Percentiles rank a stretch among this genome's conserved stretches.
Conservation (phyloP, 1,284 basidiomycete species). For the Tilletia walkeri region DNA sequence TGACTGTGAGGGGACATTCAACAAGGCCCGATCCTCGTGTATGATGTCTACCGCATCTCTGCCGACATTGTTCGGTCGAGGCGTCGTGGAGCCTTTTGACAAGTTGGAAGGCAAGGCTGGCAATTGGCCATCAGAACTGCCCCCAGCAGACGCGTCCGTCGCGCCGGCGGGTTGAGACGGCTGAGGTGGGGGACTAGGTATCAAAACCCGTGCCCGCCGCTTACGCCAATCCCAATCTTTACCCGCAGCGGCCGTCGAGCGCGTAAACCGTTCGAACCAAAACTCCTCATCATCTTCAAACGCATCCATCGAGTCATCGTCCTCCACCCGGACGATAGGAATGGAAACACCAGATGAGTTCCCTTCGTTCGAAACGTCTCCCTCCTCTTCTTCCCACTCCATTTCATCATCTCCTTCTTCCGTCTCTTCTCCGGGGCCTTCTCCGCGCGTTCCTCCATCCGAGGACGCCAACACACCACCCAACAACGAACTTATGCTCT, state of each 20-base stretch:
- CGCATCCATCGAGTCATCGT: not conserved
- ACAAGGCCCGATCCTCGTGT: conserved; percentile 5
- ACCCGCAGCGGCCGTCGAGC: conserved; percentile 49
- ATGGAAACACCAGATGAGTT: not conserved
- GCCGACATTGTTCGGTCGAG: conserved; percentile 4
- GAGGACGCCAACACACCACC: not conserved
- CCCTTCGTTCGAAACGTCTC: no score
- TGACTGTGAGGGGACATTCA: no score
- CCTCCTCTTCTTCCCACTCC: conserved; percentile 4
- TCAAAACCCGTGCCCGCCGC: conserved; percentile 22
- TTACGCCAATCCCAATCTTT: conserved; percentile 53
- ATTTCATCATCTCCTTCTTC: not conserved
- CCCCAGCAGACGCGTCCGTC: not conserved
- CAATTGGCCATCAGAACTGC: no score
- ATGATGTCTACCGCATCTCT: conserved; percentile 11
- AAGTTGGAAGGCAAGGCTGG: not conserved
- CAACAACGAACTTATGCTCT: not conserved
- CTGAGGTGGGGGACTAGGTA: not conserved
- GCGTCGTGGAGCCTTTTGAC: not conserved
- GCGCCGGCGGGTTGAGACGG: not conserved
- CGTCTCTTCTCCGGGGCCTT: no score
- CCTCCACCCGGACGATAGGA: not conserved
- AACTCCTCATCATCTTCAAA: conserved; percentile 34
- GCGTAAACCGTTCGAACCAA: conserved; percentile 51
- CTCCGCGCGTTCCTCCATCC: not conserved